These are phyloP conservation scores for Metrosideros polymorpha DNA, from an alignment of 441 rosid species.

Conservation along the genomic window DNA sequence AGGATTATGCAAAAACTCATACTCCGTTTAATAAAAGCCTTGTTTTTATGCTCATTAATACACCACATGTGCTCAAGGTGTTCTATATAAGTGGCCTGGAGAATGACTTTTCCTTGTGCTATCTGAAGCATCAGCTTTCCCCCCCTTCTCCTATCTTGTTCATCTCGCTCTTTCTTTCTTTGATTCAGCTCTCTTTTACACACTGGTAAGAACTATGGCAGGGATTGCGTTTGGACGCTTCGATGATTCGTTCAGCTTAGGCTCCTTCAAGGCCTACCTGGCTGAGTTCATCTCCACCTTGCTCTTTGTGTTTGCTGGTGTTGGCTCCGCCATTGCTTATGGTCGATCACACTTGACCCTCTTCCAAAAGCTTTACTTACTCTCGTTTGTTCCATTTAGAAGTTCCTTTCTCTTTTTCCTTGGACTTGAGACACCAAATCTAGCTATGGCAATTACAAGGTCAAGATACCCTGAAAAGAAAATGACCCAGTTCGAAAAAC, in stretches of 20 bases:
- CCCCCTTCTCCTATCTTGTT: background rate
- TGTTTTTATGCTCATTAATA: background rate
- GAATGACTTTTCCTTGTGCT: constrained; percentile 1
- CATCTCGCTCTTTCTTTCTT: background rate
- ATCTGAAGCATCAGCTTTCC: background rate
- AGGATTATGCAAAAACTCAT: background rate
- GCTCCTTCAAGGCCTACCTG: constrained; percentile 67
- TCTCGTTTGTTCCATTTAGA: background rate
- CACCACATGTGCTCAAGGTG: background rate
- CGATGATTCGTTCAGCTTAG: constrained; percentile 72
- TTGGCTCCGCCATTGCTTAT: constrained; percentile 89
- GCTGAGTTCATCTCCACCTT: constrained; percentile 91
- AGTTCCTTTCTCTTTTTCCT: background rate
- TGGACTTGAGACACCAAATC: background rate
- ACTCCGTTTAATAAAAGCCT: background rate
- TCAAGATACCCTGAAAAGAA: background rate
- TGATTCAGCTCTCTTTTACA: background rate
- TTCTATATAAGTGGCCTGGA: constrained; percentile 4
- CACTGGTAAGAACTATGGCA: constrained; percentile 27
- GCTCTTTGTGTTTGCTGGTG: constrained; percentile 92
- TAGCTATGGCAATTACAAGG: background rate
- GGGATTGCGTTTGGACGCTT: constrained; percentile 70
- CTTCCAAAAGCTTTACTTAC: background rate
- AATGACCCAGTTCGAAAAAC: background rate
- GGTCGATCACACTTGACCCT: constrained; percentile 20